Conservation (phyloP, 768 basidiomycete genomes). For the Lenzites betulinus region DNA sequence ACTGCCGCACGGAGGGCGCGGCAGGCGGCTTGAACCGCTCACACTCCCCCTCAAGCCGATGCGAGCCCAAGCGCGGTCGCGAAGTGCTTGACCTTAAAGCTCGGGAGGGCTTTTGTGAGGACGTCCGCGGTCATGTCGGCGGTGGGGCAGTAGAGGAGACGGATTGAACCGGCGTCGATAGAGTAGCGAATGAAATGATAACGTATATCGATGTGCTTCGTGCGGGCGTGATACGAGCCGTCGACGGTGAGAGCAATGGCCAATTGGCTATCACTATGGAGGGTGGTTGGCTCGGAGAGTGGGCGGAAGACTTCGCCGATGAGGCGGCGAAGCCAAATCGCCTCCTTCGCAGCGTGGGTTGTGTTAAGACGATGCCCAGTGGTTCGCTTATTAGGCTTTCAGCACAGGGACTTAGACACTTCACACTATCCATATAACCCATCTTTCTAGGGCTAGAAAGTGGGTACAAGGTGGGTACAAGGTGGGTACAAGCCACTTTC, state of each 20-base stretch:
- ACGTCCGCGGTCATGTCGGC: conserved; percentile 35
- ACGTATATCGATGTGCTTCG: conserved; percentile 43
- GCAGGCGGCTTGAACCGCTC: no score
- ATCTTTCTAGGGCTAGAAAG: no score
- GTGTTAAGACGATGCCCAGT: no score
- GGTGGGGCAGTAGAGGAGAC: conserved; percentile 31
- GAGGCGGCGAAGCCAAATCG: conserved; percentile 37
- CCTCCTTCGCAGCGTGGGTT: conserved; percentile 14
- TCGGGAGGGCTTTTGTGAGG: conserved; percentile 35
- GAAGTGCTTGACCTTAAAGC: conserved; percentile 16
- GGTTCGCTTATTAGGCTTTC: no score
- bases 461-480: no score
- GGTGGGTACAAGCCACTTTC: background rate
- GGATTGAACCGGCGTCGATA: conserved; percentile 26
- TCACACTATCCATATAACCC: no score
- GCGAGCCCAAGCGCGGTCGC: conserved; percentile 10
- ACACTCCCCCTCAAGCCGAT: conserved; percentile 18
- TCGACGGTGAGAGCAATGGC: conserved; percentile 31
- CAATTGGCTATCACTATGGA: conserved; percentile 7
- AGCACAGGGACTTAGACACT: no score
- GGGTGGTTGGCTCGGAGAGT: conserved; percentile 17
- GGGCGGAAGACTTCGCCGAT: conserved; percentile 13
- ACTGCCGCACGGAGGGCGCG: no score
- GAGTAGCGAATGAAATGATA: conserved; percentile 34
- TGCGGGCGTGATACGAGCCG: conserved; percentile 30